Base-by-base conservation (phyloP, 768 basidiomycete genomes). In the Hydnomerulius pinastri region DNA sequence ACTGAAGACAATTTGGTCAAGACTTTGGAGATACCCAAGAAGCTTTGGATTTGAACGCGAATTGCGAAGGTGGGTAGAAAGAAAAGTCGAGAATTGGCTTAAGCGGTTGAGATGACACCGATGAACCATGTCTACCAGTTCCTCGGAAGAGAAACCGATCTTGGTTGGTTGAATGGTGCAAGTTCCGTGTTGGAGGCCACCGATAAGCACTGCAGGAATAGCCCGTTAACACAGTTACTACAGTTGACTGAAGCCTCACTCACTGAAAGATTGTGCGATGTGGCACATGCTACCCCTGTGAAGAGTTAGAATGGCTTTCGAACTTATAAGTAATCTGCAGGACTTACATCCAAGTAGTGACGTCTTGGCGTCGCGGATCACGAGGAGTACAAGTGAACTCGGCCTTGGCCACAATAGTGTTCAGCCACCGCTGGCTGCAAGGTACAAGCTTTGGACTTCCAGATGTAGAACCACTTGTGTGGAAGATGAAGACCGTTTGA, bases 401-500 rank as follows among this genome's bases (percentile, higher is more conserved):
- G 32, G 86, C 81, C 66, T 91, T 91, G n/a, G 73, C 58, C 44
- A 83, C 68, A 2, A 79, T 80, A n/a, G 77, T 67, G 53, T 79
- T 68, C 24, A 91, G 54, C 89, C 88, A 90, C 24, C 70, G 76
- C 57, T 80, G 82, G 58, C 71, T 86, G 68, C 85, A 85, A 13
- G 81, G 86, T 0, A 91, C 85, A 23, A 90, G 81, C 61, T 89
- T 90, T 0, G 89, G 89, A 60, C 81, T 86, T 42, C 87, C 88
- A n/a, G 87, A 90, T 6, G 89, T 90, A 32, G 87, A 90, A 13
- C 89, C 89, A 51, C 83, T 86, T 9, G 89, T 90, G 65, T 89
- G 89, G 74, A 88, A 90, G 46, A 89, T 72, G 73, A 90, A 82
- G 39, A 77, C 77, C 23, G 73, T 66, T 45, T 85, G 82, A 48